Base-by-base conservation (phyloP, 352 stramenopile species). In the Globisporangium radiosum region DNA sequence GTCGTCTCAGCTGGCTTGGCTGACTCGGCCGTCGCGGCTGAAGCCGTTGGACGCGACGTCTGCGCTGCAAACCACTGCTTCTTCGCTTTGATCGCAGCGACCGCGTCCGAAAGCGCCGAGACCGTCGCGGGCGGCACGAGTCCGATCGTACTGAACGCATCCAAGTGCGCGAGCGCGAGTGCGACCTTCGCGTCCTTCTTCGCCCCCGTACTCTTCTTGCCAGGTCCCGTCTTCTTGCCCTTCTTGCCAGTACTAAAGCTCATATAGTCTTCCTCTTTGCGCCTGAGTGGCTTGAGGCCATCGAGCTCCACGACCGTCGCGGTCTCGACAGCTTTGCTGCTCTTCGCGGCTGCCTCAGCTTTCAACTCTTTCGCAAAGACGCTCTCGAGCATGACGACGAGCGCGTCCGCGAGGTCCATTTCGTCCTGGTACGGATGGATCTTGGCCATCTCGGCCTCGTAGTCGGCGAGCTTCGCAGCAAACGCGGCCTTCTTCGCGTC, bases 341-440 rank as follows among this genome's bases (percentile, higher is more conserved):
- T 33, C 50, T 77, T 77, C 13, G 88, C 66, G 19, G 63, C 54
- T 19, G 71, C 63, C 4, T 72, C 69, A 3, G 85, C 72, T 63
- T 89, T 88, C 43, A 92, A 72, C 57, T 94, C 85, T 68, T 92
- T 94, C 50, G 72, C 64, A 68, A 97, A 98, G 15, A 79, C 95
- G 55, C 89, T 95, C 63, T 97, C 88, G 50, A 99, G 68, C 72
- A 97, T 98, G 17, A 85, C 72, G 0, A 97, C 80, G 11, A 99
- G 78, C 50, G 93, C 96, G 61, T 98, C 93, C 64, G 94, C 98
- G 7, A 99, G 77, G 65, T 95, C 89, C 79, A 98, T 95, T 68
- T 99, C 94, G 65, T 98, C 91, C 75, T 98, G 94, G 72, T 97
- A 98, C 40, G 94, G 93, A 73, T 96, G 93, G 71, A 98, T 97